Evolutionary conservation across 75 land plant genomes (phyloP), one percentile per base, ranked within the genome.

Genomic region (Azolla pinnata): DNA sequence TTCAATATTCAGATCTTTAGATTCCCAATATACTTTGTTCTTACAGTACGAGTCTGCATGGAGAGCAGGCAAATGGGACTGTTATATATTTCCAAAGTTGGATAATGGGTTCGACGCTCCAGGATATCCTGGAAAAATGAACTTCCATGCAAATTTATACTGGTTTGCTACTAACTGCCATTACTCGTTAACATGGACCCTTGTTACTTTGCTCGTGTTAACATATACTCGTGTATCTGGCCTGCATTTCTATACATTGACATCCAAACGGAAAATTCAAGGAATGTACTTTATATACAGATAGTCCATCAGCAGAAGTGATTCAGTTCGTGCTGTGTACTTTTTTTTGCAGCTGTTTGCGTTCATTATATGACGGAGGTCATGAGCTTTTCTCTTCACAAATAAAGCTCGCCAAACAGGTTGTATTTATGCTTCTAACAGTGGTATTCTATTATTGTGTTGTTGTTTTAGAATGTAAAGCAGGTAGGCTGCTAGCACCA

Each of bases 41-140:
- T 35, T 73, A 58, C 70, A 95, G 90, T 90, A 86, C 72, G 99
- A 95, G 71, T 88, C 88, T 66, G 99, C 99, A 24, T 95, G 99
- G 99, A 73, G 87, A 46, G 64, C 92, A n/a, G 96, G 99, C 68
- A 80, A 78, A 53, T 95, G 99, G 99, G 97, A 95, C 49, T 79
- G 75, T 40, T 80, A 81, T 50, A 68, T 49, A 20, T 52, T 74
- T 56, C 28, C 42, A 23, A 75, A 69, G 47, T 23, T 50, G 24
- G 50, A 57, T 63, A 60, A 44, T 57, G 23, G 46, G n/a, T 9
- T 52, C 45, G 42, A 47, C 14, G 31, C 44, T 45, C 57, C 48
- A 16, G 34, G 56, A 29, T 24, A 29, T 1, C 27, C 9, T n/a
- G 59, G 48, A 49, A 60, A 29, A 31, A 44, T 30, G 19, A 80